Evolutionary conservation across 202 grass and related monocot genomes (phyloP).

Genomic region (Bolboschoenoplectus hybrid): DNA sequence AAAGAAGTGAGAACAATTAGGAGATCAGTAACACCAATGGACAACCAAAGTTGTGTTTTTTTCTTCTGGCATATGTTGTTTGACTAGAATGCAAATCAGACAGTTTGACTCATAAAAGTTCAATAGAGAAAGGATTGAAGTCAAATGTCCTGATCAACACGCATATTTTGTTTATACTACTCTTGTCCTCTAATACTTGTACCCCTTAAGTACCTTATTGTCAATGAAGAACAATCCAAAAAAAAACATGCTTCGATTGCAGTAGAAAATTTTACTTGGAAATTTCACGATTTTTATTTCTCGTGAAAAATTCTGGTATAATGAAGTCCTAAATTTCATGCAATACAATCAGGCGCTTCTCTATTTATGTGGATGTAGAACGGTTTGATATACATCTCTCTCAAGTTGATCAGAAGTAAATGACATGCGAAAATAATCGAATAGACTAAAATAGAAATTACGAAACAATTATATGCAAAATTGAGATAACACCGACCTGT

Average conservation of each 20-base stretch:
- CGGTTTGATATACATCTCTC: neutral
- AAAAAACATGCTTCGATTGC: neutral
- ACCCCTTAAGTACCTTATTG: neutral
- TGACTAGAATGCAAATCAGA: constrained; percentile 28
- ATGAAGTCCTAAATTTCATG: neutral
- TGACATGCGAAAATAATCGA: constrained; percentile 25
- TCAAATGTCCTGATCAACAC: neutral
- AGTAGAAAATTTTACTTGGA: neutral
- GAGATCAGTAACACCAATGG: neutral
- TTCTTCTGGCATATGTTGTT: constrained; percentile 9
- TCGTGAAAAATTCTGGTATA: neutral
- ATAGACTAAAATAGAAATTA: constrained; percentile 17
- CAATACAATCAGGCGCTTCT: neutral
- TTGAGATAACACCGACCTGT: neutral
- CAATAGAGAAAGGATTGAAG: neutral
- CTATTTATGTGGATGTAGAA: neutral
- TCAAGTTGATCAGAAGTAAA: neutral
- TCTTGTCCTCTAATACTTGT: constrained; percentile 5
- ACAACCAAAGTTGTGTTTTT: neutral
- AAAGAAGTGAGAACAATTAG: neutral
- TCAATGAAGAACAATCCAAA: neutral
- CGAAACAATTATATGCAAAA: neutral
- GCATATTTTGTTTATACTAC: neutral
- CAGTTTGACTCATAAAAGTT: constrained; percentile 20
- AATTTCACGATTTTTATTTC: neutral